Conservation (phyloP, 495 filamentous ascomycete genomes). For the Sordaria brevicollis region DNA sequence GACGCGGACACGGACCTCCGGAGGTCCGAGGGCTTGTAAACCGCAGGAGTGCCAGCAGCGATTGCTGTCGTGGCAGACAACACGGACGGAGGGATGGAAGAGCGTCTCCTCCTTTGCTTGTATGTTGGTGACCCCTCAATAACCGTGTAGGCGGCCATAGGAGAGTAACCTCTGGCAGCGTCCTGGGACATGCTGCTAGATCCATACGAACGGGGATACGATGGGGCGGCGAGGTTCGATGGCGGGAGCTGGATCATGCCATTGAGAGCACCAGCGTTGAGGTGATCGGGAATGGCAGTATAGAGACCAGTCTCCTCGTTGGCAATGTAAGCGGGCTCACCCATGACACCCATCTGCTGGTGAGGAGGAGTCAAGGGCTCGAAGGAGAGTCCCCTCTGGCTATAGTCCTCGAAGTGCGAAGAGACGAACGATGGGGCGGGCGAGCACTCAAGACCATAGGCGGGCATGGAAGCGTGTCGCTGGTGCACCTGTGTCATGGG, state of each 20-base stretch:
- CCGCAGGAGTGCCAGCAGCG: conserved; percentile 41
- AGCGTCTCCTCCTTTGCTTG: conserved; percentile 89
- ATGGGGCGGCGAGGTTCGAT: conserved; percentile 67
- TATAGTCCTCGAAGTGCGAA: conserved; percentile 94
- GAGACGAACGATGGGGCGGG: conserved; percentile 96
- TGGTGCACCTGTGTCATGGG: conserved; percentile 72
- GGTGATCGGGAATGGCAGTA: conserved; percentile 80
- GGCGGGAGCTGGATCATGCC: conserved; percentile 86
- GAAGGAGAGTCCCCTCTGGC: conserved; percentile 89
- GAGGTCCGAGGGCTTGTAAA: conserved; percentile 71
- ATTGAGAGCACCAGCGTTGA: conserved; percentile 47
- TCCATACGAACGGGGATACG: conserved; percentile 66
- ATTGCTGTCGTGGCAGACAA: conserved; percentile 53
- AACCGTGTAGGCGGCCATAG: conserved; percentile 62
- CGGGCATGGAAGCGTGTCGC: conserved; percentile 92
- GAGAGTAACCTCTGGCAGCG: neutral
- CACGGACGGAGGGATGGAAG: conserved; percentile 73
- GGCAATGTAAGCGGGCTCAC: conserved; percentile 91
- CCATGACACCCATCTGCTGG: conserved; percentile 62
- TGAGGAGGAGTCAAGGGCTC: conserved; percentile 95
- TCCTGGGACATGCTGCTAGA: conserved; percentile 41
- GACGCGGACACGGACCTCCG: conserved; percentile 86
- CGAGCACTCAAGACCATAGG: conserved; percentile 89
- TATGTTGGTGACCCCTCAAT: conserved; percentile 98
- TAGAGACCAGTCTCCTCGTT: conserved; percentile 96